Percentiles rank a stretch among this genome's conserved stretches.
Conservation (phyloP, 2,329 filamentous ascomycete species). For the Colletotrichum aenigma region DNA sequence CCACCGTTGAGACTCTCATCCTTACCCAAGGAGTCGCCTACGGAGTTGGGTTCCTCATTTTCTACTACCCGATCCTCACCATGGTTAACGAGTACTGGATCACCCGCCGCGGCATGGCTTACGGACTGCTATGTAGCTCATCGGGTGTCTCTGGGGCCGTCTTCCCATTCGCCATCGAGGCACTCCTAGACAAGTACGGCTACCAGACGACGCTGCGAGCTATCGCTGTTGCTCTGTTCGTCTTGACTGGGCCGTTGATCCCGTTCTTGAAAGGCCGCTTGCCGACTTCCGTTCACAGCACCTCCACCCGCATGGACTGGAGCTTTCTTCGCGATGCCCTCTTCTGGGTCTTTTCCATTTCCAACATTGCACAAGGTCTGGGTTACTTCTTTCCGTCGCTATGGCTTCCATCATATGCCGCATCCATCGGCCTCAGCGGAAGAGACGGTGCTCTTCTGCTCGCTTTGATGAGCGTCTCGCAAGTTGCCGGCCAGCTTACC, state of each 20-base stretch:
- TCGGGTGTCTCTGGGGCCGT: conserved; percentile 53
- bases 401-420: conserved; percentile 56
- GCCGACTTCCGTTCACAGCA: conserved; percentile 36
- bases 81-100: conserved; percentile 51
- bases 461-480: conserved; percentile 50
- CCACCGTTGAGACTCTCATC: conserved; percentile 35
- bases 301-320: conserved; percentile 26
- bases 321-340: conserved; percentile 25
- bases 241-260: conserved; percentile 43
- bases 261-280: conserved; percentile 44
- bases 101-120: conserved; percentile 47
- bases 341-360: conserved; percentile 43
- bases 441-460: conserved; percentile 49
- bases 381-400: conserved; percentile 61
- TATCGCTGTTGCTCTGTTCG: conserved; percentile 40
- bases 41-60: conserved; percentile 40
- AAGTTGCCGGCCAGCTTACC: conserved; percentile 46
- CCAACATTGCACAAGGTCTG: conserved; percentile 54
- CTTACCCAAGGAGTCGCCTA: conserved; percentile 40
- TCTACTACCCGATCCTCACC: conserved; percentile 41
- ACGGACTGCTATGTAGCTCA: conserved; percentile 52
- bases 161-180: conserved; percentile 47
- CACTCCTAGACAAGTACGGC: conserved; percentile 43
- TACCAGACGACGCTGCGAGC: conserved; percentile 44
- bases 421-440: conserved; percentile 39